Percentiles rank a stretch among this genome's conserved stretches.
These are phyloP conservation scores for Licmophora abbreviata DNA, from an alignment of 108 stramenopile genomes.

Conservation along the genomic window DNA sequence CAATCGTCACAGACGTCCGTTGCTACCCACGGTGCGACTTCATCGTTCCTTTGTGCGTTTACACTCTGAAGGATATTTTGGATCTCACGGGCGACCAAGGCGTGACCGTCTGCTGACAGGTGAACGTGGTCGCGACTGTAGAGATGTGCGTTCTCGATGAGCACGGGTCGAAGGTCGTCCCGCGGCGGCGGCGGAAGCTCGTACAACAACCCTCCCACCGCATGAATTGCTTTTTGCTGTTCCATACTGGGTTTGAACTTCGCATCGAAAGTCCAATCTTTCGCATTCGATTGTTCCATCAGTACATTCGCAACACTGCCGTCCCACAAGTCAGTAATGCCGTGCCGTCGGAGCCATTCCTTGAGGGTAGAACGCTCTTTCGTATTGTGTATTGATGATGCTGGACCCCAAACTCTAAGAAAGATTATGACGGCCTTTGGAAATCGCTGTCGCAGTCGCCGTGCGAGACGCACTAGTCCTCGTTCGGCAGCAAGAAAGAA, in stretches of 20 bases:
- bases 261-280: not conserved
- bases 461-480: conserved; percentile 2
- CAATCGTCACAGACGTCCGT: conserved; percentile 17
- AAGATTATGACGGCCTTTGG: conserved; percentile 5
- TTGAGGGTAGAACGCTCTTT: not conserved
- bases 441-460: conserved; percentile 3
- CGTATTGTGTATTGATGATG: not conserved
- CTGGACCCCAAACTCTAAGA: conserved; percentile 7
- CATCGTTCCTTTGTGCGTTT: not conserved
- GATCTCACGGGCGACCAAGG: not conserved
- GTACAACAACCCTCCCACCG: not conserved
- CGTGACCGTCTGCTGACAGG: not conserved
- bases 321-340: not conserved
- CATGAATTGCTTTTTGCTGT: not conserved
- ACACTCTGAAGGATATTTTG: not conserved
- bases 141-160: not conserved
- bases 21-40: conserved; percentile 27
- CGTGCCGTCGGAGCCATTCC: not conserved
- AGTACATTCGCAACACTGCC: not conserved
- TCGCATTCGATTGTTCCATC: not conserved
- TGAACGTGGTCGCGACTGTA: not conserved
- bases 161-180: not conserved
- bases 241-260: not conserved
- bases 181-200: not conserved
- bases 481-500: not conserved